Conservation (phyloP, 2,329 filamentous ascomycete species). For the Fusarium hainanense region DNA sequence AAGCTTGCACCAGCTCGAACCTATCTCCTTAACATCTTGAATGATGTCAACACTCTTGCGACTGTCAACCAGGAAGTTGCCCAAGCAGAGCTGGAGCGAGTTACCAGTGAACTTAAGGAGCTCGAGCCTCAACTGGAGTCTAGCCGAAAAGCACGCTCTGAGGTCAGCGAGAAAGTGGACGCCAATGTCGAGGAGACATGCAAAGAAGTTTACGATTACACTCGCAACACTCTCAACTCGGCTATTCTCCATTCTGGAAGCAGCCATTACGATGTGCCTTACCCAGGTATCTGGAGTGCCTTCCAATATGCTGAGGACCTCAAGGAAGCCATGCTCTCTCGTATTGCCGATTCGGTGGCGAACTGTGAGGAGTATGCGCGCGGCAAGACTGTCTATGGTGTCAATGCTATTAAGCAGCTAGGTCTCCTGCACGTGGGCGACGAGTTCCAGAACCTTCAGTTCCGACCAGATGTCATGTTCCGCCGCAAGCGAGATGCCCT, state of each 20-base stretch:
- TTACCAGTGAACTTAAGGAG: conserved; percentile 81
- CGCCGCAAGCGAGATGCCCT: conserved; percentile 81
- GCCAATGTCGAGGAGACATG: conserved; percentile 85
- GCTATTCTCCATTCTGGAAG: conserved; percentile 83
- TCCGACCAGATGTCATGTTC: conserved; percentile 96
- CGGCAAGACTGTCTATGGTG: conserved; percentile 78
- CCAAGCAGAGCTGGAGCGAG: conserved; percentile 83
- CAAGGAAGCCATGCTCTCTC: conserved; percentile 89
- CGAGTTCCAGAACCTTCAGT: conserved; percentile 85
- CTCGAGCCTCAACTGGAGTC: conserved; percentile 88
- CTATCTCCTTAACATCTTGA: conserved; percentile 91
- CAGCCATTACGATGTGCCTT: conserved; percentile 81
- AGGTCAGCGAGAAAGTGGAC: conserved; percentile 85
- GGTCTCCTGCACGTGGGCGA: conserved; percentile 89
- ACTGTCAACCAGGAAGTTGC: conserved; percentile 89
- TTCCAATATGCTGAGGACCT: conserved; percentile 95
- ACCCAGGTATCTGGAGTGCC: conserved; percentile 84
- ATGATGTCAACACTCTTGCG: conserved; percentile 85
- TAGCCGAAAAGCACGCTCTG: conserved; percentile 80
- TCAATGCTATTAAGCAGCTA: conserved; percentile 87
- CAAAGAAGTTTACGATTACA: conserved; percentile 86
- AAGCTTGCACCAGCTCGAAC: conserved; percentile 96
- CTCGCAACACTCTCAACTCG: conserved; percentile 77
- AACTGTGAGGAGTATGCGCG: conserved; percentile 89
- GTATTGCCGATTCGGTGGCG: conserved; percentile 82